Conservation (phyloP, 2,329 filamentous ascomycete species). For the Aspergillus carbonarius region DNA sequence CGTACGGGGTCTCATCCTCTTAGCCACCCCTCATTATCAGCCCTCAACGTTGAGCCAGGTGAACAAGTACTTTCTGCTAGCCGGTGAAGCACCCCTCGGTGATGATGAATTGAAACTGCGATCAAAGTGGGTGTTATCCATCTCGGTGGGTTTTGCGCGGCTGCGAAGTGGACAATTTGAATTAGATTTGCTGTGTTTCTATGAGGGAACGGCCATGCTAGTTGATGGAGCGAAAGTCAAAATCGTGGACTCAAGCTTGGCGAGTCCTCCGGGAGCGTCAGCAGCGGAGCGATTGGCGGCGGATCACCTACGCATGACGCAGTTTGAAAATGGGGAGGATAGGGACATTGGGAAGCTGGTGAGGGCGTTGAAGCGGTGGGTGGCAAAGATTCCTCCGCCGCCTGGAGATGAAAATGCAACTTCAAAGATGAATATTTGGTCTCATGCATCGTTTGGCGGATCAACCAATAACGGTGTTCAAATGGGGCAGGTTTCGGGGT, state of each 20-base stretch:
- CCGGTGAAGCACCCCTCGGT: background rate
- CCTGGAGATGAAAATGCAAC: background rate
- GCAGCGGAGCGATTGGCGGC: background rate
- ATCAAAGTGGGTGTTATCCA: background rate
- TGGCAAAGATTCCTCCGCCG: background rate
- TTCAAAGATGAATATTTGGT: background rate
- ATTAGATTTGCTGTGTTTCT: conserved; percentile 1
- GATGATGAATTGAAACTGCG: background rate
- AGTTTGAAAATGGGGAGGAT: background rate
- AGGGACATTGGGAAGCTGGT: conserved; percentile 4
- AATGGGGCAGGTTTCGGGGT: conserved; percentile 2
- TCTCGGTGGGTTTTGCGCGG: background rate
- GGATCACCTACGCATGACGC: no score
- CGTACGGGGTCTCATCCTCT: background rate
- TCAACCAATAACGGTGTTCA: conserved; percentile 1
- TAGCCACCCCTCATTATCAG: background rate
- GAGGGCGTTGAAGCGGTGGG: conserved; percentile 1
- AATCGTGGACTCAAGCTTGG: background rate
- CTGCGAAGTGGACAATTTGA: background rate
- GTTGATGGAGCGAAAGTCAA: background rate
- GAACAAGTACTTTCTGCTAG: conserved; percentile 4
- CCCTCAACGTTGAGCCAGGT: background rate
- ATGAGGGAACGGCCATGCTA: background rate
- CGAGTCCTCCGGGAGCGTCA: background rate
- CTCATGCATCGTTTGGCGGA: background rate